These are phyloP conservation scores for Madurella mycetomatis DNA, from an alignment of 2,329 filamentous ascomycete species.

Conservation along the genomic window DNA sequence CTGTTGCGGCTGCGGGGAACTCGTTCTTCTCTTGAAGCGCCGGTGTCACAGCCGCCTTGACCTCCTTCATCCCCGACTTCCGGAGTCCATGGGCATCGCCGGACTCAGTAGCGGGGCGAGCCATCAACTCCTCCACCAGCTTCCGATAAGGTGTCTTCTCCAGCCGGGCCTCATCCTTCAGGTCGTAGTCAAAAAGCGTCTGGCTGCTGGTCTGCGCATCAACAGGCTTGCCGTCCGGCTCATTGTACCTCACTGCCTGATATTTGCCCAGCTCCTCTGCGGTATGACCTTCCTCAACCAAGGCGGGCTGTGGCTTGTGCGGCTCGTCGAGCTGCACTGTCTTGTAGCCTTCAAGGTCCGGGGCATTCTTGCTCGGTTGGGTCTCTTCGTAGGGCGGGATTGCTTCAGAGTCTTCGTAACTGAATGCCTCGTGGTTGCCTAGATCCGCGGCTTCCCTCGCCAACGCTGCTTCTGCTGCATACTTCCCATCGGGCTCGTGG, in stretches of 20 bases:
- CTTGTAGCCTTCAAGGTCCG: slow-evolving; percentile 30
- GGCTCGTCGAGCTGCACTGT: slow-evolving; percentile 18
- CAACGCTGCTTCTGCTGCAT: slow-evolving; percentile 18
- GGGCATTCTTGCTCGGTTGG: background rate
- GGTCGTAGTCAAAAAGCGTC: background rate
- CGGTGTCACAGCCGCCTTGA: slow-evolving; percentile 18
- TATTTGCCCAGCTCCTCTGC: slow-evolving; percentile 15
- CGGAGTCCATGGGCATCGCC: slow-evolving; percentile 21
- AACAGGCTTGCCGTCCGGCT: slow-evolving; percentile 20
- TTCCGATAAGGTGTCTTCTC: slow-evolving; percentile 24
- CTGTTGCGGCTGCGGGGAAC: background rate
- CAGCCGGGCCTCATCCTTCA: background rate
- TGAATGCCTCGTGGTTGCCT: slow-evolving; percentile 23
- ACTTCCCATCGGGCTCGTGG: slow-evolving; percentile 17
- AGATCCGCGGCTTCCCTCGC: slow-evolving; percentile 25
- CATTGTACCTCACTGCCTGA: slow-evolving; percentile 16
- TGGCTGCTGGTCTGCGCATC: background rate
- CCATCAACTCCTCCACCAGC: slow-evolving; percentile 31
- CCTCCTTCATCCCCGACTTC: background rate
- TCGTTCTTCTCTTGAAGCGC: slow-evolving; percentile 25
- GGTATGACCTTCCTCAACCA: slow-evolving; percentile 2
- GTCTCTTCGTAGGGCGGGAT: background rate
- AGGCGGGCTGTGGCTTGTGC: background rate
- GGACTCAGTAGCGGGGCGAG: slow-evolving; percentile 27
- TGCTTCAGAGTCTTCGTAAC: slow-evolving; percentile 20